phyloP scores from a whole-genome alignment of 176 grass and related monocot species.

The Leersia perrieri region DNA sequence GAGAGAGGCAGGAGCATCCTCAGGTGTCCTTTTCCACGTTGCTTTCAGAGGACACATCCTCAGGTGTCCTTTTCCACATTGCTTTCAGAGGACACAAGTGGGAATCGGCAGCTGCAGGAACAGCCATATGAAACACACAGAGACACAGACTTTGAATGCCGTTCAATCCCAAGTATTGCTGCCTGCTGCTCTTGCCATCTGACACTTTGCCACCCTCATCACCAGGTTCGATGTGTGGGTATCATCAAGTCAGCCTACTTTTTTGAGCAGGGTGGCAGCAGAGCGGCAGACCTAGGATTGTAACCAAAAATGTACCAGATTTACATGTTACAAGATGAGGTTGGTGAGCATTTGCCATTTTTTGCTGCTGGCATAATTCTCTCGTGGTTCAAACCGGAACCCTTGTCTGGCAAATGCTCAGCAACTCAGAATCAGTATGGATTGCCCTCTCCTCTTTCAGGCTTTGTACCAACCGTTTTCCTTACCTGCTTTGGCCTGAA shows the following conservation, averaged over 20 bases:
- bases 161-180: background rate
- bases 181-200: background rate
- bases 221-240: background rate
- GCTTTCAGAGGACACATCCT: background rate
- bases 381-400: background rate
- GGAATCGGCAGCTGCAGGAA: background rate
- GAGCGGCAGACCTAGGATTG: background rate
- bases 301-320: conserved; percentile 13
- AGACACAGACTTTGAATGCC: background rate
- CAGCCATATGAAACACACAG: background rate
- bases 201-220: background rate
- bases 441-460: background rate
- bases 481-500: conserved; percentile 17
- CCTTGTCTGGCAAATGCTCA: background rate
- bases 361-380: background rate
- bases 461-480: conserved; percentile 25
- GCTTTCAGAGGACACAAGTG: background rate
- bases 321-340: conserved; percentile 28
- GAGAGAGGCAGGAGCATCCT: background rate
- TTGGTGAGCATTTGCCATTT: background rate
- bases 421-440: background rate
- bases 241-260: background rate
- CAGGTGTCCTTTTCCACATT: background rate
- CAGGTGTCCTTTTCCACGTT: background rate
- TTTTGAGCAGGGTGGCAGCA: background rate